phyloP scores from a whole-genome alignment of 2,329 filamentous ascomycete genomes.

The Colletotrichum sp. region DNA sequence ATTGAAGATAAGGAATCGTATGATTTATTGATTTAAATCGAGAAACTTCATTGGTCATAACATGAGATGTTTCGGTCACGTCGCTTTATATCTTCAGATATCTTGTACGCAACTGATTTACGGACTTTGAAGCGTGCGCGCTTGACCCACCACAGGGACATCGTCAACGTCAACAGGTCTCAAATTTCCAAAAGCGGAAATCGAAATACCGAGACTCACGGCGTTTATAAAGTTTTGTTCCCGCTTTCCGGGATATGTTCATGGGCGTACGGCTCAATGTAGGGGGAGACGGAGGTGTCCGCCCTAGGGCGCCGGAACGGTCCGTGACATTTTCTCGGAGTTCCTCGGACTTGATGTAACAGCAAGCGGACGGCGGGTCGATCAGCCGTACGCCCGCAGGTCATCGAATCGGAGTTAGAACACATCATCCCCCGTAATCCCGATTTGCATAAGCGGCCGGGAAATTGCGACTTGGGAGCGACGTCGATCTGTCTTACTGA shows the following conservation, averaged over 20 bases:
- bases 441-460: background rate
- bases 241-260: background rate
- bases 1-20: background rate
- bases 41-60: too few relatives aligned
- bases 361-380: background rate
- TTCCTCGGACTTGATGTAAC: background rate
- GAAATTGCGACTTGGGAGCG: background rate
- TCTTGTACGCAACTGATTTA: rapidly evolving
- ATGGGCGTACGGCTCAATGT: background rate
- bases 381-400: background rate
- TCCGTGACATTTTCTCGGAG: background rate
- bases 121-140: background rate
- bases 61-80: background rate
- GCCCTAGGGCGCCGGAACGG: background rate
- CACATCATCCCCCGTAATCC: background rate
- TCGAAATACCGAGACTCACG: background rate
- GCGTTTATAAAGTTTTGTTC: background rate
- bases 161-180: background rate
- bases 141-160: background rate
- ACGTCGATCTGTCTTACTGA: background rate
- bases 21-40: too few relatives aligned
- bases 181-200: background rate
- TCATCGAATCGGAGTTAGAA: background rate
- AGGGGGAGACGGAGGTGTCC: background rate
- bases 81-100: background rate